Evolutionary conservation across 164 flowering plant genomes (phyloP).

Genomic region (Macadamia integrifolia): DNA sequence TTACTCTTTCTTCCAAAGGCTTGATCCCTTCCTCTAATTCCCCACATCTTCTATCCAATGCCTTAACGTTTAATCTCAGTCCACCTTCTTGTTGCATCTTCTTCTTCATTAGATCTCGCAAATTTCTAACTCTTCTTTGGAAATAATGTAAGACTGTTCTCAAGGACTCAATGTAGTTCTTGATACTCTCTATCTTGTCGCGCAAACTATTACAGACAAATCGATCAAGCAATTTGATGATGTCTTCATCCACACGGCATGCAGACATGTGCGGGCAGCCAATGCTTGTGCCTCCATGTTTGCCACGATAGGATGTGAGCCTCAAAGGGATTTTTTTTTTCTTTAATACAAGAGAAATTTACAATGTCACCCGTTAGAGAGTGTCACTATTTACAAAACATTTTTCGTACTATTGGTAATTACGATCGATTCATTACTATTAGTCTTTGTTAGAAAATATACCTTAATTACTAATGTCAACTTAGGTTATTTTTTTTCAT

Average conservation of each 20-base stretch:
- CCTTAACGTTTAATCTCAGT: conserved; percentile 7
- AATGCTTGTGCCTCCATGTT: no score
- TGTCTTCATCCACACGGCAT: conserved; percentile 9
- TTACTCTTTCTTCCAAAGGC: conserved; percentile 18
- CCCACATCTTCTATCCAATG: conserved; percentile 19
- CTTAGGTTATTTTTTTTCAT: no score
- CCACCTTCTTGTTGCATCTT: conserved; percentile 4
- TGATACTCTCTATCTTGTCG: conserved; percentile 15
- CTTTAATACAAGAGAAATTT: no score
- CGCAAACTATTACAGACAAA: conserved; percentile 17
- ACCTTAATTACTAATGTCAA: no score
- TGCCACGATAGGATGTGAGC: no score
- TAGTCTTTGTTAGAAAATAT: no score
- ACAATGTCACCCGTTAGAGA: no score
- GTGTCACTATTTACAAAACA: no score
- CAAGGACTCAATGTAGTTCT: conserved; percentile 16
- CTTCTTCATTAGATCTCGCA: conserved; percentile 12
- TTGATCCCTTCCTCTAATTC: conserved; percentile 22
- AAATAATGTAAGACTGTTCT: conserved; percentile 15
- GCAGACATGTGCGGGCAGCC: no score
- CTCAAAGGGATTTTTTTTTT: no score
- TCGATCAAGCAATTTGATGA: conserved; percentile 25
- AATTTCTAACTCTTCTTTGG: conserved; percentile 4
- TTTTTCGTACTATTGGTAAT: no score
- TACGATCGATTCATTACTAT: no score